Base-by-base conservation (phyloP, 768 basidiomycete genomes). In the Jaapia argillacea region DNA sequence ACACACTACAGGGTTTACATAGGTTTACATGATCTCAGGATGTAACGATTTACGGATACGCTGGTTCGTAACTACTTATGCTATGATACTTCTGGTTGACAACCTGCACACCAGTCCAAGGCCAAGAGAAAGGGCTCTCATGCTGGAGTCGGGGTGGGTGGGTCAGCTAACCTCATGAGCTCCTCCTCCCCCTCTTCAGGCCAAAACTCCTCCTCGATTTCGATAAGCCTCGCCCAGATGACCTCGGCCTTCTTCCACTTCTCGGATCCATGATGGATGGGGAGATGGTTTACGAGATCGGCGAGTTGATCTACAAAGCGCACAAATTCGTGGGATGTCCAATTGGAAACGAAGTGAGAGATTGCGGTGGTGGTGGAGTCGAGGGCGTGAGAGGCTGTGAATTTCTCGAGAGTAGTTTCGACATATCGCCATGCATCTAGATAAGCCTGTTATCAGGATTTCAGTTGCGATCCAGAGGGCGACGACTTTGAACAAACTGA, bases 361-460 rank as follows among this genome's bases (percentile, higher is more conserved):
- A 80, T 54, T 2, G 71, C 70, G 24, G 41, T 31, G 12, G 47
- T 43, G 4, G 43, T 24, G 7, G 42, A 28, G 20, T 48, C 41
- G 6, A 53, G 24, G 2, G 45, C 33, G 13, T 35, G n/a, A 16
- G 41, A 45, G 24, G 39, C 18, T 3, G 36, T 36, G 1, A 41
- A 26, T 12, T 41, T 33, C 2, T 28, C 13, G 20, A 41, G 42
- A 16, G 53, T 42, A 3, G 54, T 56, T 18, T 43, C 45, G 27
- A 80, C 77, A 42, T 63, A 61, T 1, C 67, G 65, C 85, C 85
- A 86, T 3, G 81, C 75, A 41, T 79, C 75, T 22, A 84, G 63
- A 54, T 86, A 85, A 21, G 81, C 67, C 85, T 86, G 38, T 4
- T 10, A 14, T n/a, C 41, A 14, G 24, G 16, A 2, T 3, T 12